phyloP scores from a whole-genome alignment of 2,329 filamentous ascomycete genomes.

The Juglanconis juglandina region DNA sequence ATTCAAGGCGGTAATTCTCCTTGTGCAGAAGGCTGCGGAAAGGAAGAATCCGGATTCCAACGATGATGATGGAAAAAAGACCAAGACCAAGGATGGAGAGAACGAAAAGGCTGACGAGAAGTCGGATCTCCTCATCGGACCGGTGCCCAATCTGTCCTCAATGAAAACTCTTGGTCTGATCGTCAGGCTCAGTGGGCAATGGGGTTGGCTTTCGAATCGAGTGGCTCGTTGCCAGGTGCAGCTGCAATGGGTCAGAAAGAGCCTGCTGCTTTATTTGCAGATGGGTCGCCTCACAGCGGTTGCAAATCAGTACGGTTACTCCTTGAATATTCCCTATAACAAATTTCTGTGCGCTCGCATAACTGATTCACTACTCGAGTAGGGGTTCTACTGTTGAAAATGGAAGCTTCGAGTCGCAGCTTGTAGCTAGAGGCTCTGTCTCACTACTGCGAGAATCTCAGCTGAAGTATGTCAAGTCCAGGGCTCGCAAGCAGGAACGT shows the following conservation, averaged over 20 bases:
- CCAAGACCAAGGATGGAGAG: neutral
- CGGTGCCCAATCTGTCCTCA: conserved; percentile 6
- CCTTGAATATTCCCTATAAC: neutral
- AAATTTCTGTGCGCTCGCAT: no score
- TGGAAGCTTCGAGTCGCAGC: conserved; percentile 6
- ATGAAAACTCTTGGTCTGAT: neutral
- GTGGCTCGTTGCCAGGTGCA: neutral
- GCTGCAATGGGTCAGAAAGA: conserved; percentile 3
- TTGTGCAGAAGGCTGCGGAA: neutral
- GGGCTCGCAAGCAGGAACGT: neutral
- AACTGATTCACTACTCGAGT: neutral
- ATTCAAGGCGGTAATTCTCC: conserved; percentile 8
- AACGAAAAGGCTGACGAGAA: neutral
- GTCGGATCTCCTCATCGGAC: neutral
- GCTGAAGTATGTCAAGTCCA: neutral
- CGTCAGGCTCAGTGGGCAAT: neutral
- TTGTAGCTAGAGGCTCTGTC: neutral
- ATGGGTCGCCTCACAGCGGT: conserved; percentile 3
- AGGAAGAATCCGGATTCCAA: neutral
- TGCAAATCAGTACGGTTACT: neutral
- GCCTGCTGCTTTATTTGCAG: conserved; percentile 4
- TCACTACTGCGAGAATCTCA: neutral
- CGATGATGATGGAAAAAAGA: neutral
- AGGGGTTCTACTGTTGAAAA: neutral
- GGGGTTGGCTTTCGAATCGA: neutral